Evolutionary conservation across 2,329 filamentous ascomycete genomes (phyloP), one percentile per base, ranked within the genome.

Genomic region (Exophiala alcalophila): DNA sequence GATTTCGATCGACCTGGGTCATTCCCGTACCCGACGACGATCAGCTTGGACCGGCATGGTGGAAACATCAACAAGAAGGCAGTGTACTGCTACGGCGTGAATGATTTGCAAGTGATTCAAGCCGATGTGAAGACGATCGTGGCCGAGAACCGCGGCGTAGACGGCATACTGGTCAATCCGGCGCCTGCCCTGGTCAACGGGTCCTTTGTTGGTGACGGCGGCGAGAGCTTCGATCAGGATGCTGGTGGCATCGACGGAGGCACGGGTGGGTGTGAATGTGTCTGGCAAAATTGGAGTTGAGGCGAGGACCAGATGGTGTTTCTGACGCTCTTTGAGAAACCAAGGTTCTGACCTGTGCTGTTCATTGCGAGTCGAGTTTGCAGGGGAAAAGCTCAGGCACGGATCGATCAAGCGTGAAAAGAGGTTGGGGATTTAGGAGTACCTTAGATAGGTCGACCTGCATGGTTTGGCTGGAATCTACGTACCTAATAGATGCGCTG

Each of bases 1-100:
- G 61, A 72, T 43, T 73, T 75, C 56, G 63, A 62, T 10, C 67
- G 69, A 1, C 75, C 76, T 1, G 76, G 77, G 2, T 75, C 74
- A 1, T 80, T 83, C 49, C 78, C 79, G 0, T 81, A 81, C 53
- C 75, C 77, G 0, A 68, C 81, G 2, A 80, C 74, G 0, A 67
- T 83, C 27, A 76, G 73, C 0, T 45, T 81, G 2, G 80, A 83
- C 55, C 68, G 80, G 2, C 77, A 82, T 52, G 78, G 78, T 8
- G 78, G 79, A 1, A 61, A 68, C 7, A 61, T 68, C 1, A 63
- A 63, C 18, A 62, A 71, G 49, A 83, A 81, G 60, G 71, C 76
- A 47, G 65, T 79, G 0, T 82, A 80, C 55, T 82, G 78, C 64
- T 81, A 81, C 55, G 68, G 66, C 1, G 59, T 83, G 47, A 70